Evolutionary conservation across 78 protist genomes (phyloP).

Genomic region (Chrysochromulina parva): DNA sequence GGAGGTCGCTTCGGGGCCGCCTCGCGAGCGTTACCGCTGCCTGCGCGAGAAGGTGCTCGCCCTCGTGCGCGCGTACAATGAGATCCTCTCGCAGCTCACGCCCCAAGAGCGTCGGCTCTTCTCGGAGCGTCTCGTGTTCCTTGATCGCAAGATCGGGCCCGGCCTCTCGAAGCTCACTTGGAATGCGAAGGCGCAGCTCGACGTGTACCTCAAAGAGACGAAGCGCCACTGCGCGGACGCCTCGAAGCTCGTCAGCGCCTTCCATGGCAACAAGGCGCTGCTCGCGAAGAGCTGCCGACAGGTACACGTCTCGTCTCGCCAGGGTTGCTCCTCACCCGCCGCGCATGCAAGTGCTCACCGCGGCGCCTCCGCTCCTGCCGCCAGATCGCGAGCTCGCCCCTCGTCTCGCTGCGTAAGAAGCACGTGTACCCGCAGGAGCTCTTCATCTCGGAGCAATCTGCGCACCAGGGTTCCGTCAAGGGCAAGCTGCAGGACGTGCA

Average conservation of each 20-base stretch:
- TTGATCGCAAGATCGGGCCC: constrained; percentile 56
- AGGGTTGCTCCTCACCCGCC: too few species aligned
- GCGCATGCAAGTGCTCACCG: too few species aligned
- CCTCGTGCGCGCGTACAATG: constrained; percentile 77
- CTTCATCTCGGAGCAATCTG: constrained; percentile 55
- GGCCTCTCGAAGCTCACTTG: constrained; percentile 73
- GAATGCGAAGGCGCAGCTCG: constrained; percentile 41
- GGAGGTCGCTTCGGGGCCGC: constrained; percentile 22
- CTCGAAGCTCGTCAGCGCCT: constrained; percentile 39
- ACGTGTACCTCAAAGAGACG: constrained; percentile 43
- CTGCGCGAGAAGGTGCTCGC: constrained; percentile 67
- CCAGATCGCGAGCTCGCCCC: too few species aligned
- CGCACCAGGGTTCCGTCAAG: constrained; percentile 33
- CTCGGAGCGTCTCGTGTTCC: constrained; percentile 32
- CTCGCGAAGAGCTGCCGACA: too few species aligned
- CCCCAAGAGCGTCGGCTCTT: constrained; percentile 62
- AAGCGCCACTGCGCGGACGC: constrained; percentile 31
- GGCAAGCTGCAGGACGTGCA: constrained; percentile 32
- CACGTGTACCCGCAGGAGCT: constrained; percentile 59
- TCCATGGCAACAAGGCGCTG: constrained; percentile 29
- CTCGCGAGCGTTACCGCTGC: constrained; percentile 53
- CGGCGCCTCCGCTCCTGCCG: too few species aligned
- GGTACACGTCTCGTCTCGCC: not conserved
- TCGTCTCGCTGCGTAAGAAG: constrained; percentile 42
- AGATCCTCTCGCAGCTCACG: constrained; percentile 33